phyloP scores from a whole-genome alignment of 192 early-diverging fungal species.

The Lobosporangium transversale region DNA sequence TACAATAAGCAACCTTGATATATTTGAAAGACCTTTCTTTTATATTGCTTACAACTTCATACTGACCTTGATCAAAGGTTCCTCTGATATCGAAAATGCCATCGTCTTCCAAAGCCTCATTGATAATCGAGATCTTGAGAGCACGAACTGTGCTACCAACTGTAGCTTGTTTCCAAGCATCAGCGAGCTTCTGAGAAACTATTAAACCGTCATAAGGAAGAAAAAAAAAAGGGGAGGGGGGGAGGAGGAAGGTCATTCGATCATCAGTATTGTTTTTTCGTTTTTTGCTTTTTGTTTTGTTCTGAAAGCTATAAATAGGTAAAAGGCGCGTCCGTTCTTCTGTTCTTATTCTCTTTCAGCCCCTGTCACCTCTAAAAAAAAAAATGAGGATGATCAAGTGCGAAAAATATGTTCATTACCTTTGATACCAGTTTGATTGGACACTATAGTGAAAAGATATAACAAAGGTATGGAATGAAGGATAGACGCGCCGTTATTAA shows the following conservation, averaged over 20 bases:
- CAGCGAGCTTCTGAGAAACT: conserved; percentile 39
- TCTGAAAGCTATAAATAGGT: no score
- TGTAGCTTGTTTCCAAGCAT: conserved; percentile 35
- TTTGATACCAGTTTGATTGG: conserved; percentile 50
- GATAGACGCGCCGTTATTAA: neutral
- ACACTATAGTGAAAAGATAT: conserved; percentile 25
- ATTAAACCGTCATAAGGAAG: neutral
- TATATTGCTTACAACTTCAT: neutral
- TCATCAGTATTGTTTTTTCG: neutral
- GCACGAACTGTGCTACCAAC: conserved; percentile 47
- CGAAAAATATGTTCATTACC: conserved; percentile 17
- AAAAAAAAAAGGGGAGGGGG: no score
- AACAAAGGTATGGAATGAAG: neutral
- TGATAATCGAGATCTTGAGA: conserved; percentile 58
- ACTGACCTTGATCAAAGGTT: conserved; percentile 54
- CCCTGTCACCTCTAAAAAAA: neutral
- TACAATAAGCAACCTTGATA: neutral
- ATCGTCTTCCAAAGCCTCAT: conserved; percentile 57
- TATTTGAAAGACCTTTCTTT: neutral
- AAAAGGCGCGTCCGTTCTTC: no score
- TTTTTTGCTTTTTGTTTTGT: neutral
- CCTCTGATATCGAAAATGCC: conserved; percentile 49
- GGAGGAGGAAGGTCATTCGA: neutral
- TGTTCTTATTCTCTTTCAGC: neutral
- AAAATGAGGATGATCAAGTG: neutral